Evolutionary conservation across 179 eudicot species (phyloP), one percentile per base, ranked within the genome.

Genomic region (Beta corolliflora): DNA sequence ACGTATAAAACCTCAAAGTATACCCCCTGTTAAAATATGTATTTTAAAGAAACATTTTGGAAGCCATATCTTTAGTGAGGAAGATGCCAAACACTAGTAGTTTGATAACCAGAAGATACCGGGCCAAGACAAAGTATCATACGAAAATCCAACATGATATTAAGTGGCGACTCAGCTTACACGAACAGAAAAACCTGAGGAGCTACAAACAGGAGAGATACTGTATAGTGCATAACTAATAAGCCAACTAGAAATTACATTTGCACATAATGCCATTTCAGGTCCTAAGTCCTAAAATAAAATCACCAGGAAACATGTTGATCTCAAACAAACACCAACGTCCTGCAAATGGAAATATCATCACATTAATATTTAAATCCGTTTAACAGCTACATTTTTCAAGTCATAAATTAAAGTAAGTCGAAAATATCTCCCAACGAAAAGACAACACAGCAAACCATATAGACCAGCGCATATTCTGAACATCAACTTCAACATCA

Each of bases 301-400:
- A n/a, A n/a, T n/a, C n/a, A n/a, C n/a, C n/a, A n/a, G n/a, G n/a
- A n/a, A n/a, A n/a, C n/a, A n/a, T n/a, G n/a, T n/a, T n/a, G 81
- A 69, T 56, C 50, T 65, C 55, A 25, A 56, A 9, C 23, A 55
- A 77, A 66, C 25, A 63, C 64, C 41, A 10, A 11, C 75, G n/a
- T 31, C 78, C 78, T 73, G 81, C 74, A 77, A 64, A 70, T 8
- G n/a, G 56, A 63, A 50, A 41, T 46, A 21, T 16, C 64, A 81
- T 31, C 55, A 14, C 52, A 44, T 21, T 16, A 48, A 10, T 48
- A 45, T 50, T 71, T 5, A 15, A 50, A 71, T 21, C 41, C 41
- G 13, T 50, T 71, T 41, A 45, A 71, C 58, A n/a, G n/a, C n/a
- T n/a, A n/a, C n/a, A n/a, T n/a, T n/a, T n/a, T n/a, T n/a, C n/a